Base-by-base conservation (phyloP, 108 stramenopile species). In the Nitzschia putrida region DNA sequence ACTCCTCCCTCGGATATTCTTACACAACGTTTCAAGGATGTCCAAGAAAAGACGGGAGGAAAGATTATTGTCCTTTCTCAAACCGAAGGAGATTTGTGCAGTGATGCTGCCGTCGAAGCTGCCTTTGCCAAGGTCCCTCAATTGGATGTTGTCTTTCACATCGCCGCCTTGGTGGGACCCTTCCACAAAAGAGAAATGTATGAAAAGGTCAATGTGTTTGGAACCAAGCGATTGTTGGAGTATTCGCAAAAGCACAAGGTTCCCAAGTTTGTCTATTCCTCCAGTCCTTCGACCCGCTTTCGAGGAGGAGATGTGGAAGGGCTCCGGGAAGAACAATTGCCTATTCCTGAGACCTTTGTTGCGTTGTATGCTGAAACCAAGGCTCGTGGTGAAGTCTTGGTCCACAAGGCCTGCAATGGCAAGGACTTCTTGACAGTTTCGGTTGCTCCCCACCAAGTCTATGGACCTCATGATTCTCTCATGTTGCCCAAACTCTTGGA, bases 371-470 rank as follows among this genome's bases (percentile, higher is more conserved):
- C 98, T 8, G 96, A 96, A 83, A 96, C 95, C 50, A 99, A 99
- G 80, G 98, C 97, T 38, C 71, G 81, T 76, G 98, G 84, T 5
- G 98, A 98, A 83, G 67, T 77, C 51, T 92, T 84, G 8, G 80
- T 95, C 0, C 37, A 68, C 9, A 80, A 81, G 47, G 93, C 88
- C 12, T 89, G 88, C 66, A 4, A 34, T 34, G 44, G 54, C 25
- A 47, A 66, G 22, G 54, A 63, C 12, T 68, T 68, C 39, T 34
- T 54, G 54, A 99, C 98, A 20, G 79, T 95, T 34, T 81, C 92
- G 21, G 96, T 99, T 0, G 95, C 97, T 14, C 98, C 98, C 18
- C 98, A 99, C 69, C 98, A 99, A 79, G 90, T 99, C 1, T 99
- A 99, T 56, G 98, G 98, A 0, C 96, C 96, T 8, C 80, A 93